Evolutionary conservation across 768 basidiomycete species (phyloP).

Genomic region (Naganishia randhawae): DNA sequence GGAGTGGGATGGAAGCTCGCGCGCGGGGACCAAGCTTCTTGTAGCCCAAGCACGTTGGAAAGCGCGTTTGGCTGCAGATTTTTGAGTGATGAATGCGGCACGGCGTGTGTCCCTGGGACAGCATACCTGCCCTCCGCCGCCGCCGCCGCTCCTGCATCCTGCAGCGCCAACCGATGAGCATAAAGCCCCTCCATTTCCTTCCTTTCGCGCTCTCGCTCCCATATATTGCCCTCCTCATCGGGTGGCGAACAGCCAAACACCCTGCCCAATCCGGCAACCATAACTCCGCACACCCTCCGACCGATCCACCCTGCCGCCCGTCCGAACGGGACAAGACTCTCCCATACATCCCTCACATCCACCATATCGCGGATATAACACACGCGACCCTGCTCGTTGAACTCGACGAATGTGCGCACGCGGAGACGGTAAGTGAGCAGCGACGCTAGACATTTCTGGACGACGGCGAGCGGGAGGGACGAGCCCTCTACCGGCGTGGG

Average conservation of each 20-base stretch:
- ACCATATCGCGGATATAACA: constrained; percentile 29
- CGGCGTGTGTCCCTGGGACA: background rate
- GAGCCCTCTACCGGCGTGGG: background rate
- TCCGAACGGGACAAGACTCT: constrained; percentile 29
- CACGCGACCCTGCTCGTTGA: constrained; percentile 29
- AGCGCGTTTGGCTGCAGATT: background rate
- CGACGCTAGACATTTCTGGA: background rate
- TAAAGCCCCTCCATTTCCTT: background rate
- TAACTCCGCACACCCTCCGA: constrained; percentile 19
- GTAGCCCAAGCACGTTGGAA: constrained; percentile 1
- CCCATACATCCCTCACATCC: constrained; percentile 30
- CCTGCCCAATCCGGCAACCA: constrained; percentile 8
- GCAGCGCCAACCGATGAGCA: background rate
- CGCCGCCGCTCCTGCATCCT: background rate
- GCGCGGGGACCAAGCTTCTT: constrained; percentile 4
- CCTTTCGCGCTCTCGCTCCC: background rate
- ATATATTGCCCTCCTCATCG: background rate
- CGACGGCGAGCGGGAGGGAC: background rate
- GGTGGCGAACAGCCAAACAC: background rate
- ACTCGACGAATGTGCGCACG: constrained; percentile 28
- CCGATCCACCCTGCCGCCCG: constrained; percentile 26
- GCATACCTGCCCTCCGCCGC: background rate
- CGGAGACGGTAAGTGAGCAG: constrained; percentile 23
- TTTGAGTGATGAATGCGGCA: background rate
- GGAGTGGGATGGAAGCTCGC: background rate